These are phyloP conservation scores for Populus hybrid DNA, from an alignment of 441 rosid genomes.

Conservation along the genomic window DNA sequence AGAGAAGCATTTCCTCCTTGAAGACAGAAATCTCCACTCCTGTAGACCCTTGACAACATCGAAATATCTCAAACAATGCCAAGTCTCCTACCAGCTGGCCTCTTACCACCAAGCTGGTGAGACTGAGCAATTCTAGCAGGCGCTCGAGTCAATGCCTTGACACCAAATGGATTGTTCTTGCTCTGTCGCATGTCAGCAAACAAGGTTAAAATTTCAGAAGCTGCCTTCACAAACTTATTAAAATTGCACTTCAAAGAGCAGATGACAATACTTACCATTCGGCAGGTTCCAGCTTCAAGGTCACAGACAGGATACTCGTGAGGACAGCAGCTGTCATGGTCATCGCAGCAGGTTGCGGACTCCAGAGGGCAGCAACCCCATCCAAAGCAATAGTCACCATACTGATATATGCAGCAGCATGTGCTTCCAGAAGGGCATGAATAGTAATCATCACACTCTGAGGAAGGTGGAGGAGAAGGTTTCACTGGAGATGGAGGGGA, in stretches of 20 bases:
- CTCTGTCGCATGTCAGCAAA: constrained; percentile 42
- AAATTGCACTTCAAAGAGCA: too few species aligned
- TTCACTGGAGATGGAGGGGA: constrained; percentile 63
- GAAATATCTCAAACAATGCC: neutral
- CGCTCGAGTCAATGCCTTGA: constrained; percentile 57
- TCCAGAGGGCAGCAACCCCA: constrained; percentile 98
- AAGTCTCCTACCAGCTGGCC: neutral
- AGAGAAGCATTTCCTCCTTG: neutral
- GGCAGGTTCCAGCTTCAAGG: constrained; percentile 54
- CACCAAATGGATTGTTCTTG: constrained; percentile 68
- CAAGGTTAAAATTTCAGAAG: neutral
- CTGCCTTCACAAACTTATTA: neutral
- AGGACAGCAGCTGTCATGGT: constrained; percentile 83
- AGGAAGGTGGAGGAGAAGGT: constrained; percentile 87
- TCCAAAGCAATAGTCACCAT: constrained; percentile 53
- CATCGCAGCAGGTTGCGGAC: constrained; percentile 89
- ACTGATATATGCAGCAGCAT: constrained; percentile 77
- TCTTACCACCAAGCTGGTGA: neutral
- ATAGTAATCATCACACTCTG: constrained; percentile 60
- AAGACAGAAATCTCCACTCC: neutral
- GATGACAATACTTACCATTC: constrained; percentile 34
- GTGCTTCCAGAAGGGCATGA: constrained; percentile 69
- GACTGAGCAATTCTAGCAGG: constrained; percentile 44
- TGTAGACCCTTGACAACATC: neutral
- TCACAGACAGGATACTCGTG: constrained; percentile 80